Base-by-base conservation (phyloP, 108 stramenopile genomes). In the Seminavis robusta region DNA sequence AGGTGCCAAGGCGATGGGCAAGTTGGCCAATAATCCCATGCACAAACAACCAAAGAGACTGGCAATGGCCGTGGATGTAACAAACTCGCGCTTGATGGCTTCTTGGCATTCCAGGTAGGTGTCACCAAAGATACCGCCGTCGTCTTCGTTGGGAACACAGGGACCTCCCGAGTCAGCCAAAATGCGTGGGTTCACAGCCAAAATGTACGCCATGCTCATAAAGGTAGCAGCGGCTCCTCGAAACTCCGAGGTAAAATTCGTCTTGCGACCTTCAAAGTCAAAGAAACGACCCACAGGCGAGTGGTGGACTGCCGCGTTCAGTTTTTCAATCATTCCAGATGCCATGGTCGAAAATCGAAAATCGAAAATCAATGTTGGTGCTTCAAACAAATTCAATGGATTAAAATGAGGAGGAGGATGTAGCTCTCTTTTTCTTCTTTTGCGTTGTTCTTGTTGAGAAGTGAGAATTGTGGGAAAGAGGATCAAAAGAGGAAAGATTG, bases 1-100 rank as follows among this genome's bases (percentile, higher is more conserved):
- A 28, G 77, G 77, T 17, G 77, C 71, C 8, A 84, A 52, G 33
- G 83, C 83, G 36, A 84, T 68, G n/a, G 83, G 83, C 32, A 84
- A 66, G 59, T 84, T 84, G 19, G 79, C 79, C 10, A 71, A 13
- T 11, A 79, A 15, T 23, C 76, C 83, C 83, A 84, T 84, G 49
- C 64, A 19, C n/a, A 84, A 39, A 52, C 79, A 79, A 10, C 69
- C 79, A 49, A 80, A 23, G 67, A 77, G 69, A 38, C 61, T 60
- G 6, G 68, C 72, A 48, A 84, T 52, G 41, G 83, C 83, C 9
- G 83, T 84, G 31, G 82, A 56, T 7, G 74, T 79, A 33, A 83
- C 68, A 47, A 63, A 72, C 45, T 83, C 71, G 8, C 65, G 56
- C 28, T 77, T 76, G 47, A 69, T 53, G 33, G 46, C 49, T 24